Evolutionary conservation across 805 yeast genomes (phyloP), one percentile per base, ranked within the genome.

Genomic region (Hanseniaspora osmophila): DNA sequence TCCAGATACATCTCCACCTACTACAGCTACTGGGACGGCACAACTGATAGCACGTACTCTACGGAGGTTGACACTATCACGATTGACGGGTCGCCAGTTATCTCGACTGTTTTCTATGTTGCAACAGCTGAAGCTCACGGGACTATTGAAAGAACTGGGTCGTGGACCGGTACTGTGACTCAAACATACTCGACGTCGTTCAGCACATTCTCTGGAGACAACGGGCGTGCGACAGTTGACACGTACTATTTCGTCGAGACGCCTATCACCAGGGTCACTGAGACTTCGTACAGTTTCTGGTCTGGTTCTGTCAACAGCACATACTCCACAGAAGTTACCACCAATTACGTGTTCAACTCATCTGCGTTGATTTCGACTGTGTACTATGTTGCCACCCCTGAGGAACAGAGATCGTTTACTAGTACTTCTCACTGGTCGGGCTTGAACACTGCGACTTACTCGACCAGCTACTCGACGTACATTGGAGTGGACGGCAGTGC

Each of bases 361-460:
- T 32, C 42, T 33, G 42, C 47, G 10, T 41, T 27, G 18, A 38
- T 45, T 19, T 38, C 50, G n/a, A 48, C 52, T 6, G 27, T 51
- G 33, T 51, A 51, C 46, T 43, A 35, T 33, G 50, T 53, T 32
- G 50, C 48, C 17, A 51, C 54, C 10, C 35, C 43, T 10, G 35
- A 40, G 15, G 30, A 29, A 10, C 35, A 30, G n/a, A 30, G 33
- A 10, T 18, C 41, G 7, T 39, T 9, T 29, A 40, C 43, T 37
- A 10, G 18, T 12, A 40, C 43, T 16, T n/a, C 41, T 13, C 40
- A 37, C 33, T 44, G 41, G 42, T 37, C 41, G 5, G 41, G 40
- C 5, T 33, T 33, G 33, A 19, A 40, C 38, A 17, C 33, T 5
- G 40, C 38, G n/a, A 44, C 46, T 6, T 40, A 35, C 30, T n/a